Conservation (phyloP, 176 grass and related monocot species). For the Raddia guianensis region DNA sequence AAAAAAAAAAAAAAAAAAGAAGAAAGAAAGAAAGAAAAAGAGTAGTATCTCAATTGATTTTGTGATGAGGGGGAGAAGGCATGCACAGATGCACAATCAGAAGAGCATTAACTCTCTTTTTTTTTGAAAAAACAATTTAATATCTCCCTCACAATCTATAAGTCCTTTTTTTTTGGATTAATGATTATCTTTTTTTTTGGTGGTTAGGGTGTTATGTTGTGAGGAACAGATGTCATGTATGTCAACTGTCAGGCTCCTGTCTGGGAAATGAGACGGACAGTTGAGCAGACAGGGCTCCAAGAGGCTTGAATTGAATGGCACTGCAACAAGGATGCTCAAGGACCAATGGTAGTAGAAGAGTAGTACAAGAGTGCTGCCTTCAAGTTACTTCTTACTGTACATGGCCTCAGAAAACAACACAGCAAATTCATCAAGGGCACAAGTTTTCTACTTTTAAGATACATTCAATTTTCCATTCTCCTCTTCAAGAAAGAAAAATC, state of each 20-base stretch:
- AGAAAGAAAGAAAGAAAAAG: no score
- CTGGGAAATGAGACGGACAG: constrained; percentile 27
- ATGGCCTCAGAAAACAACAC: neutral
- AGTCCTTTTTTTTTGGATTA: neutral
- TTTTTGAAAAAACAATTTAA: neutral
- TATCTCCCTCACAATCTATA: neutral
- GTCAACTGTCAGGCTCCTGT: constrained; percentile 32
- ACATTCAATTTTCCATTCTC: no score
- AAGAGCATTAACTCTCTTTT: neutral
- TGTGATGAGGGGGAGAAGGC: constrained; percentile 1
- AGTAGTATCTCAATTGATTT: no score
- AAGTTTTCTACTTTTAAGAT: no score
- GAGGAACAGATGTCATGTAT: neutral
- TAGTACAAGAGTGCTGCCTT: neutral
- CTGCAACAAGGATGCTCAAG: neutral
- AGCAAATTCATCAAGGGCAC: neutral
- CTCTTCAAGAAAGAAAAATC: no score
- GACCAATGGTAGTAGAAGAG: neutral
- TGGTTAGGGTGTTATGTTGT: constrained; percentile 35
- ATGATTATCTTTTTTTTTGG: constrained; percentile 26
- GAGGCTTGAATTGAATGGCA: constrained; percentile 2
- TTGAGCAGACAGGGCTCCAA: constrained; percentile 22
- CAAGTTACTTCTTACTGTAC: neutral
- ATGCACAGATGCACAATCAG: neutral
- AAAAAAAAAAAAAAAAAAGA: no score